Base-by-base conservation (phyloP, 2,329 filamentous ascomycete genomes). In the Apiospora arundinis region DNA sequence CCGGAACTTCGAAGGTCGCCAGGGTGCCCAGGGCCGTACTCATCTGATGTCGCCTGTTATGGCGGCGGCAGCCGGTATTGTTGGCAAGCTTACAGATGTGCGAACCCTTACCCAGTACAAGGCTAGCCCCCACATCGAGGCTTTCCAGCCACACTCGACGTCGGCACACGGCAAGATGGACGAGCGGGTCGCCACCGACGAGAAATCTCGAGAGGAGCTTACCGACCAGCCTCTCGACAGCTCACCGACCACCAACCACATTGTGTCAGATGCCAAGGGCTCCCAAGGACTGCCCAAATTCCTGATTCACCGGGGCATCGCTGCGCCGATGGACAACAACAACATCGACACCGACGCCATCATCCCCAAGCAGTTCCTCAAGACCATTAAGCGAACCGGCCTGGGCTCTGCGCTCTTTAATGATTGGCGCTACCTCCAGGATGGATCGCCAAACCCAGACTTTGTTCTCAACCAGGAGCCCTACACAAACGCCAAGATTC, bases 341-440 rank as follows among this genome's bases (percentile, higher is more conserved):
- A 99, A 99, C 82, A 91, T 98, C 77, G 96, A 99, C 85, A 99
- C 96, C n/a, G 96, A 99, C 79, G 95, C 95, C 80, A 98, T 98
- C 83, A 99, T 99, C 76, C 96, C 96, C 75, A 99, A 99, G 85
- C 96, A 99, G 82, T 99, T 98, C 86, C 89, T 99, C 74, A 99
- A 98, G 87, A 99, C 96, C 52, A 98, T 98, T 85, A 98, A 98
- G 89, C 94, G 96, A 72, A 97, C 95, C 1, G 96, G 96, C 75
- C 92, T 99, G 12, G 95, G 95, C 72, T 89, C 86, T 32, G 95
- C 95, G 49, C 90, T 97, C 69, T 99, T 99, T 88, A 90, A 95
- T 81, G 91, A 90, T 74, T 91, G 94, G 83, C 92, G 96, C 70
- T 97, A 91, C 84, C 90, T 92, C 75, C 83, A 89, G 12, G 91